A percentile compares a stretch with the other conserved stretches of the same genome.
These are phyloP conservation scores for Acanthamoeba healyi DNA, from an alignment of 208 protist species.

Conservation along the genomic window DNA sequence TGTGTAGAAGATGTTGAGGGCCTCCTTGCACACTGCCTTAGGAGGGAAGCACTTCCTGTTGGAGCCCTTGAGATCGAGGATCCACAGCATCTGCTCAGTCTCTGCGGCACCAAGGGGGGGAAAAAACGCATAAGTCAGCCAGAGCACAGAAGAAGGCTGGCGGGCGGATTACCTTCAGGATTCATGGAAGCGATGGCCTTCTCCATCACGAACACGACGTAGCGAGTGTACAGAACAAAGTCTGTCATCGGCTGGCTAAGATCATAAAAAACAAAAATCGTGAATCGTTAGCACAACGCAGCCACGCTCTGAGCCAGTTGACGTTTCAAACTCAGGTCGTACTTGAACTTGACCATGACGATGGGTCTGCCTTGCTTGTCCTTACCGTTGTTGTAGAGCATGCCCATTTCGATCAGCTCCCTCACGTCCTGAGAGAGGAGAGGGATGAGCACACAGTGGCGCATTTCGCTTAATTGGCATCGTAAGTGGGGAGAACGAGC, in stretches of 20 bases:
- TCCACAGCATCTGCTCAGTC: constrained; percentile 44
- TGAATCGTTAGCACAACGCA: no score
- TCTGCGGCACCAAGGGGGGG: background rate
- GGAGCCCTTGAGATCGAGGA: constrained; percentile 48
- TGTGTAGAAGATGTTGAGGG: constrained; percentile 55
- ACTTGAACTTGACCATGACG: constrained; percentile 31
- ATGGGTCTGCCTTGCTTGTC: constrained; percentile 22
- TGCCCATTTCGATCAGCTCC: constrained; percentile 17
- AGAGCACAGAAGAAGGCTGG: background rate
- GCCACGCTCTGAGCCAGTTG: no score
- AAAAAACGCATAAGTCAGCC: background rate
- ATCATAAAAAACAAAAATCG: background rate
- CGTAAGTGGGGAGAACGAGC: background rate
- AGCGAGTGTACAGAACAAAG: constrained; percentile 14
- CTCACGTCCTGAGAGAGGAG: background rate
- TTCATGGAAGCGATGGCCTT: constrained; percentile 50
- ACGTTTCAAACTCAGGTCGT: background rate
- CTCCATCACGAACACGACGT: constrained; percentile 53
- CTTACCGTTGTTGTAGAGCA: constrained; percentile 52
- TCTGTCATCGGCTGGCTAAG: background rate
- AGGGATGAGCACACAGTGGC: background rate
- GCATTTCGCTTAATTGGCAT: background rate
- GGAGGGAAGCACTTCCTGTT: constrained; percentile 51
- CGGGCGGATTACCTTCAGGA: background rate
- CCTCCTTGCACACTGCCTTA: constrained; percentile 53